Percentiles rank a stretch among this genome's conserved stretches.
Evolutionary conservation across 805 yeast genomes (phyloP).

Genomic region (Zygoascus ofunaensis): DNA sequence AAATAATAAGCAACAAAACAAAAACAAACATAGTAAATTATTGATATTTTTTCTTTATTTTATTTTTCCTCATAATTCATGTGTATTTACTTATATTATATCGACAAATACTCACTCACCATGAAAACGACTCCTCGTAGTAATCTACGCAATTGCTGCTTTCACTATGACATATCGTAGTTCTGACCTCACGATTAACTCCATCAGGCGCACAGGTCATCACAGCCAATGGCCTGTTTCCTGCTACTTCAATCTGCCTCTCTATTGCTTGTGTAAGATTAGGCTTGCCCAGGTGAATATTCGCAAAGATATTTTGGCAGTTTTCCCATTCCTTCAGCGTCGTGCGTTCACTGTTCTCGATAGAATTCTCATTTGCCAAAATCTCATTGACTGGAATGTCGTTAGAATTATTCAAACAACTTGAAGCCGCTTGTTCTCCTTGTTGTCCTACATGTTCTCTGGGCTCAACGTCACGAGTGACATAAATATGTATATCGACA

Average conservation of each 20-base stretch:
- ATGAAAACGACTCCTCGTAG: constrained; percentile 60
- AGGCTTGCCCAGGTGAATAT: background rate
- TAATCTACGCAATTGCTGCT: constrained; percentile 48
- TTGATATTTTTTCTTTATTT: too few relatives aligned
- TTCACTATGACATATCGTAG: constrained; percentile 35
- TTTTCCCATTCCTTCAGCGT: background rate
- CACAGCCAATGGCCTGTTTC: constrained; percentile 34
- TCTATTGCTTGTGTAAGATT: background rate
- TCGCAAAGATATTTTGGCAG: background rate
- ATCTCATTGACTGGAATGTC: too few relatives aligned
- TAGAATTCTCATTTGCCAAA: too few relatives aligned
- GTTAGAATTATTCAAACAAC: background rate
- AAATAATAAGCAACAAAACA: too few relatives aligned
- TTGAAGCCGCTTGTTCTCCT: background rate
- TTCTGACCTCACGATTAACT: constrained; percentile 50
- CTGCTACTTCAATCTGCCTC: constrained; percentile 1
- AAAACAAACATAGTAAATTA: too few relatives aligned
- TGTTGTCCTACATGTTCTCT: background rate
- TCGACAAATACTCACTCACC: too few relatives aligned
- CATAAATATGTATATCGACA: background rate
- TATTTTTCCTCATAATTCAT: too few relatives aligned
- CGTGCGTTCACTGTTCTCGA: too few relatives aligned
- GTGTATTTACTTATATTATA: too few relatives aligned
- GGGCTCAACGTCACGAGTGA: background rate
- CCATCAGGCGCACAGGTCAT: constrained; percentile 55